phyloP scores from a whole-genome alignment of 2,329 filamentous ascomycete genomes.

The Fusarium caatingaense region DNA sequence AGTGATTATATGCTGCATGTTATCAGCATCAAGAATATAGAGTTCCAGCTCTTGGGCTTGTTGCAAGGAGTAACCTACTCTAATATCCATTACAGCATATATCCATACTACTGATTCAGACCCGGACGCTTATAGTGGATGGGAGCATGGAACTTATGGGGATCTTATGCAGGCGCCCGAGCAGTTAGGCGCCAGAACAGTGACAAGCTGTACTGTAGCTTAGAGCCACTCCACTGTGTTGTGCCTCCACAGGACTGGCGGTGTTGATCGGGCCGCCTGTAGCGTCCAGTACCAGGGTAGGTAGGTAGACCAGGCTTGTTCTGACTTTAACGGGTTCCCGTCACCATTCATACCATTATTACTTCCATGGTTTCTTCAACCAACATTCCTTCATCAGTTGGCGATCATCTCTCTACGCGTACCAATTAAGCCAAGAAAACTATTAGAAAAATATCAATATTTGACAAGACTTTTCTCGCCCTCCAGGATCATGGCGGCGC shows the following conservation, averaged over 20 bases:
- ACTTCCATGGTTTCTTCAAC: not conserved
- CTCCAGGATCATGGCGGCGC: slow-evolving; percentile 44
- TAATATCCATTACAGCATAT: not conserved
- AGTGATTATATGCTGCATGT: not conserved
- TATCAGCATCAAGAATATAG: not conserved
- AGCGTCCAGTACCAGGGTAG: slow-evolving; percentile 2
- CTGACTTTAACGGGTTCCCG: not conserved
- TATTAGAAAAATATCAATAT: not conserved
- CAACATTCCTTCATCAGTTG: not conserved
- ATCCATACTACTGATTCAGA: not conserved
- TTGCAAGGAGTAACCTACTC: not conserved
- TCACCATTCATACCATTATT: not conserved
- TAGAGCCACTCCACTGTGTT: not conserved
- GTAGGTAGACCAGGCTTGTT: not conserved
- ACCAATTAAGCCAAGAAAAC: not conserved
- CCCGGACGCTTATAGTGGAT: not conserved
- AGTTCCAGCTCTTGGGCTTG: not conserved
- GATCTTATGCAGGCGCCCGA: not conserved
- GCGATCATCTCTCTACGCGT: not conserved
- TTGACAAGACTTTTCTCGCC: not conserved
- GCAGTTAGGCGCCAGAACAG: not conserved
- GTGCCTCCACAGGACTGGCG: slow-evolving; percentile 12
- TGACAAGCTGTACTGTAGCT: not conserved
- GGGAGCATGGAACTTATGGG: not conserved
- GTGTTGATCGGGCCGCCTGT: slow-evolving; percentile 11